phyloP scores from a whole-genome alignment of 1,139 yeast genomes.

The Saccharomycopsis phalli region DNA sequence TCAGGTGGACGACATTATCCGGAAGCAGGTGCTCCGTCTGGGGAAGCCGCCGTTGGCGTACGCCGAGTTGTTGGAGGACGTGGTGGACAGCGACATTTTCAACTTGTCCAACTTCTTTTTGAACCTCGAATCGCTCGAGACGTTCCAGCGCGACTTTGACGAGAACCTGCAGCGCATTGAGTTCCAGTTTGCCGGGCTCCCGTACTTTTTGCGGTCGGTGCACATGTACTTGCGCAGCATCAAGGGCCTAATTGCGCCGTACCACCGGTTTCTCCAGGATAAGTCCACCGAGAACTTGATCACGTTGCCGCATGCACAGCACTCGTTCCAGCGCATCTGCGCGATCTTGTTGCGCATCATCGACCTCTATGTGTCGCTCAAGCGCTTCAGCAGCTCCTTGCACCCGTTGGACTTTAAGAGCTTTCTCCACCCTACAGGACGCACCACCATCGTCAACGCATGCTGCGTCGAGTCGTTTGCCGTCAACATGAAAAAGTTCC shows the following conservation, averaged over 20 bases:
- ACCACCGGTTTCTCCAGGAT: conserved; percentile 22
- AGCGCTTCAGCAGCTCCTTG: conserved; percentile 28
- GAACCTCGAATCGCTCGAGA: conserved; percentile 8
- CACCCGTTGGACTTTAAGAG: conserved; percentile 9
- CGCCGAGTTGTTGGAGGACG: conserved; percentile 15
- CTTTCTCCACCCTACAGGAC: conserved; percentile 5
- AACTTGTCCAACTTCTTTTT: conserved; percentile 15
- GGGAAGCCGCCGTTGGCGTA: no score
- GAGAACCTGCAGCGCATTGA: conserved; percentile 15
- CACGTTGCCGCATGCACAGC: conserved; percentile 31
- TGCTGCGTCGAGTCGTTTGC: conserved; percentile 17
- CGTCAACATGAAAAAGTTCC: conserved; percentile 15
- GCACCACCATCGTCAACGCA: conserved; percentile 14
- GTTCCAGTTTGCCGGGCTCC: conserved; percentile 14
- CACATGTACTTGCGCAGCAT: conserved; percentile 13
- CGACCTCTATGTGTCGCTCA: conserved; percentile 37
- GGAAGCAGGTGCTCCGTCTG: conserved; percentile 11
- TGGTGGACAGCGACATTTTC: conserved; percentile 15
- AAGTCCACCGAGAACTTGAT: conserved; percentile 24
- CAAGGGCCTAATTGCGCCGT: conserved; percentile 15
- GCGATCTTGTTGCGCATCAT: conserved; percentile 38
- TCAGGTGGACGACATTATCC: conserved; percentile 4
- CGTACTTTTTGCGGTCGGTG: conserved; percentile 12
- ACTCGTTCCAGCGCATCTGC: conserved; percentile 41
- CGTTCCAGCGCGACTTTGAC: conserved; percentile 15